Base-by-base conservation (phyloP, 1,284 basidiomycete genomes). In the Ceraceosorus bombacis region DNA sequence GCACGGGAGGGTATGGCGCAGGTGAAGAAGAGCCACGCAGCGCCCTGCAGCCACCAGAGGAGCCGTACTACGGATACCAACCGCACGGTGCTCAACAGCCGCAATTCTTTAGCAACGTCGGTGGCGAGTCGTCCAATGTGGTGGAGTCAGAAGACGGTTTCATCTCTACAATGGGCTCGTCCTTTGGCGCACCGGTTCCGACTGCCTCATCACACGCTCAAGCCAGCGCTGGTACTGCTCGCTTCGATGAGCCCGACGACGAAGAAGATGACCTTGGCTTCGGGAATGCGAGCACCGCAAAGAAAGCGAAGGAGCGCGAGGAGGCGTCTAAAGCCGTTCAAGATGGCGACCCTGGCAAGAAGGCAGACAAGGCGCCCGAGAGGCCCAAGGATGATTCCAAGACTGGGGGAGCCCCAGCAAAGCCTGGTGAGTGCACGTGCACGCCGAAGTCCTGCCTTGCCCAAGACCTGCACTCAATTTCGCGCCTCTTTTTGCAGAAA, bases 251-350 rank as follows among this genome's bases (percentile, higher is more conserved):
- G 38, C 57, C 52, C 5, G 84, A 85, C 4, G 85, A 88, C 4
- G 88, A 88, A 15, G 86, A 87, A 5, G 90, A 93, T 55, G 90
- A 96, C 70, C 83, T 97, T 46, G 94, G 95, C 2, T 83, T 98
- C 61, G 90, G 93, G 9, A 98, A 96, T 74, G 80, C 80, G 55
- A 63, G 64, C 3, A 81, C 82, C 40, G 75, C 69, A 55, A 82
- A 79, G 77, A 78, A 49, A 46, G 6, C 53, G 15, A 53, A 57
- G 41, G 27, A 27, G 27, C 39, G 41, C 15, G 46, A 55, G 53
- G 36, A 61, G 10, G 38, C 43, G 6, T 49, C 43, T 6, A 36
- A 49, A 38, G 50, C 41, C 5, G 52, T 17, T n/a, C 13, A 27
- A 10, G 59, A 17, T 17, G 43, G 27, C 5, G 59, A 40, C 2